Percentiles rank a stretch among this genome's conserved stretches.
Conservation (phyloP, 2,329 filamentous ascomycete genomes). For the Aspergillus calidoustus region DNA sequence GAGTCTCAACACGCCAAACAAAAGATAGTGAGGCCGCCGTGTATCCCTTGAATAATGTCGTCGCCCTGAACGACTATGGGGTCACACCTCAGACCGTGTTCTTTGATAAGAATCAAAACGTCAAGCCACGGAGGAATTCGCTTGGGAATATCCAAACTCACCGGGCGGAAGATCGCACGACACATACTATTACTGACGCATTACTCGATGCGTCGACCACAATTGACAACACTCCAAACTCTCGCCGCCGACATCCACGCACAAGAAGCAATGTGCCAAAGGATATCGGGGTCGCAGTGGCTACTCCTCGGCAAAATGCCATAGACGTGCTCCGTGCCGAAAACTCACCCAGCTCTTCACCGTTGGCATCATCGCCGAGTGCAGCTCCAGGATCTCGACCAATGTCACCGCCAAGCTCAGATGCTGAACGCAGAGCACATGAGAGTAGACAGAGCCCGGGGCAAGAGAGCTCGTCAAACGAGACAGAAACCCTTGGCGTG, state of each 20-base stretch:
- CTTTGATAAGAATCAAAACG: conserved; percentile 75
- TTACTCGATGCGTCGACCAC: conserved; percentile 89
- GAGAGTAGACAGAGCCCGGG: conserved; percentile 30
- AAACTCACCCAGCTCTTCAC: conserved; percentile 37
- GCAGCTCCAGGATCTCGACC: conserved; percentile 35
- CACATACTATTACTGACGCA: conserved; percentile 86
- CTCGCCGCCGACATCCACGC: conserved; percentile 48
- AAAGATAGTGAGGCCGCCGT: conserved; percentile 50
- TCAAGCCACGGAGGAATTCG: conserved; percentile 45
- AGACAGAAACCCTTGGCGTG: conserved; percentile 34
- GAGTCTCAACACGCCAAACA: conserved; percentile 73
- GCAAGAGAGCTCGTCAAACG: conserved; percentile 37
- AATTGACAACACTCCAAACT: conserved; percentile 68
- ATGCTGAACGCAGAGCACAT: conserved; percentile 39
- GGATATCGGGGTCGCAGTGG: conserved; percentile 27
- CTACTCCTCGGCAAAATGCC: conserved; percentile 25
- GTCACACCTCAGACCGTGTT: conserved; percentile 88
- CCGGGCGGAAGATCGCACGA: conserved; percentile 46
- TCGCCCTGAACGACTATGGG: conserved; percentile 74
- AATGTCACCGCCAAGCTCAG: conserved; percentile 40
- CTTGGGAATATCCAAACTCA: conserved; percentile 33
- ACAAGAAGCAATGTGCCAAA: conserved; percentile 47
- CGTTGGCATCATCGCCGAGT: conserved; percentile 43
- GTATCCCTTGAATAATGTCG: conserved; percentile 67
- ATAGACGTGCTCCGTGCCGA: conserved; percentile 31